Conservation (phyloP, 768 basidiomycete genomes). For the Suillus paluster region DNA sequence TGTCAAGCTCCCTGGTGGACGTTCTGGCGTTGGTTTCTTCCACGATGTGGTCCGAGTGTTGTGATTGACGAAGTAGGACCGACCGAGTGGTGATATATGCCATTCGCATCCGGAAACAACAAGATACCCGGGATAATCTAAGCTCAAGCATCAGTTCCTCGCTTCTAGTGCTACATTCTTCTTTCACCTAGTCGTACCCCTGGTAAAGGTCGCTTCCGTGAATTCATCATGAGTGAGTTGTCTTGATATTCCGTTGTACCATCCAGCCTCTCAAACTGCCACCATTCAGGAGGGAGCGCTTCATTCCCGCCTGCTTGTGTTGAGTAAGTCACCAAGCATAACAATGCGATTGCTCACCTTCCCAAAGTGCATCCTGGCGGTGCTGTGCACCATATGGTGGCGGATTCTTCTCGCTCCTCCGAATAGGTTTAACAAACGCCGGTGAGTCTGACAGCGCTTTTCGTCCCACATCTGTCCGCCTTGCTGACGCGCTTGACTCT, state of each 20-base stretch:
- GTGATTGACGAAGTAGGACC: neutral
- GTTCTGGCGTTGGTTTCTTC: neutral
- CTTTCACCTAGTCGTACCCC: neutral
- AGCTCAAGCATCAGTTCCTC: neutral
- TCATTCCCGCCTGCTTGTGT: neutral
- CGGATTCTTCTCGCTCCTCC: neutral
- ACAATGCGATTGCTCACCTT: neutral
- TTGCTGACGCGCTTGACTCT: neutral
- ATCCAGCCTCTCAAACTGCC: neutral
- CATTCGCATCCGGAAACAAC: neutral
- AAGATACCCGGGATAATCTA: neutral
- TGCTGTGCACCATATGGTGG: slow-evolving; percentile 2
- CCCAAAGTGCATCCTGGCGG: neutral
- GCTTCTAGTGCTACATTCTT: neutral
- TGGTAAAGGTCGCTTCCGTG: neutral
- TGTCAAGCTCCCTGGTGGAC: neutral
- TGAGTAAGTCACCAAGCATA: neutral
- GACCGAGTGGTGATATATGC: neutral
- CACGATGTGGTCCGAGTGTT: neutral
- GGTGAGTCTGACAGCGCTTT: no score
- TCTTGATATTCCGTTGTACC: neutral
- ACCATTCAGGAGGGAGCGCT: neutral
- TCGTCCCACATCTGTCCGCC: neutral
- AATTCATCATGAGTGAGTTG: neutral
- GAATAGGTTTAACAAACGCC: neutral